Percentiles rank a stretch among this genome's conserved stretches.
Evolutionary conservation across 1,284 basidiomycete genomes (phyloP).

Genomic region (Anthracocystis walkeri): DNA sequence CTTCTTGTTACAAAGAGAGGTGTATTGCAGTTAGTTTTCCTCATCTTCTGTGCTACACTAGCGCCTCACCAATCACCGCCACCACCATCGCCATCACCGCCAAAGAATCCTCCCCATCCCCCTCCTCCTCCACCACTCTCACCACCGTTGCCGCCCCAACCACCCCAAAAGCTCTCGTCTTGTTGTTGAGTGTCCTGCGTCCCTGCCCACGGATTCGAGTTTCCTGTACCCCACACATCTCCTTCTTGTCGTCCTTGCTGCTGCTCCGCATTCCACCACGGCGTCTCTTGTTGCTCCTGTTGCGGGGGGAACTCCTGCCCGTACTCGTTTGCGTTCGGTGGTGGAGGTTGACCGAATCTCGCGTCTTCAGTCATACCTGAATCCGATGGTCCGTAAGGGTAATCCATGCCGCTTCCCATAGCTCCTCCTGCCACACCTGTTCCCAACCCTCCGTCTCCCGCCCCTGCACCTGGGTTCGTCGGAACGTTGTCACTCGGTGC

Average conservation of each 20-base stretch:
- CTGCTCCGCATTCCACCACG: conserved; percentile 38
- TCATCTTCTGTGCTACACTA: background rate
- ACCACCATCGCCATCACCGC: conserved; percentile 22
- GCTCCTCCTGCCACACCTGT: conserved; percentile 34
- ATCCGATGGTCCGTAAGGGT: conserved; percentile 35
- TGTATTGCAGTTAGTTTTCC: background rate
- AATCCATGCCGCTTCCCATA: conserved; percentile 35
- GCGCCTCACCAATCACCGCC: conserved; percentile 19
- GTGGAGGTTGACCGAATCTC: conserved; percentile 28
- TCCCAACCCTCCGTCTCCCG: conserved; percentile 32
- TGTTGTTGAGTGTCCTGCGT: conserved; percentile 26
- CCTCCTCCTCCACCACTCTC: conserved; percentile 36
- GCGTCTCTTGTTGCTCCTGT: conserved; percentile 17
- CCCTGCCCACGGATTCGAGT: conserved; percentile 44
- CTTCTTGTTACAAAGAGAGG: background rate
- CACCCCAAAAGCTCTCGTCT: conserved; percentile 28
- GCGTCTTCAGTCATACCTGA: conserved; percentile 33
- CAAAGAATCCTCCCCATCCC: conserved; percentile 53
- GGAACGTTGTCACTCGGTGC: conserved; percentile 21
- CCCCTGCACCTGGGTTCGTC: background rate
- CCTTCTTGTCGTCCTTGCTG: conserved; percentile 21
- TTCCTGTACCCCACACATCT: conserved; percentile 43
- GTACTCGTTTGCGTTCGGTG: conserved; percentile 21
- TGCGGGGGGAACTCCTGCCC: conserved; percentile 8
- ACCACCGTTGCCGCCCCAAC: conserved; percentile 12